These are phyloP conservation scores for Puccinia horiana DNA, from an alignment of 1,284 basidiomycete genomes.

Conservation along the genomic window DNA sequence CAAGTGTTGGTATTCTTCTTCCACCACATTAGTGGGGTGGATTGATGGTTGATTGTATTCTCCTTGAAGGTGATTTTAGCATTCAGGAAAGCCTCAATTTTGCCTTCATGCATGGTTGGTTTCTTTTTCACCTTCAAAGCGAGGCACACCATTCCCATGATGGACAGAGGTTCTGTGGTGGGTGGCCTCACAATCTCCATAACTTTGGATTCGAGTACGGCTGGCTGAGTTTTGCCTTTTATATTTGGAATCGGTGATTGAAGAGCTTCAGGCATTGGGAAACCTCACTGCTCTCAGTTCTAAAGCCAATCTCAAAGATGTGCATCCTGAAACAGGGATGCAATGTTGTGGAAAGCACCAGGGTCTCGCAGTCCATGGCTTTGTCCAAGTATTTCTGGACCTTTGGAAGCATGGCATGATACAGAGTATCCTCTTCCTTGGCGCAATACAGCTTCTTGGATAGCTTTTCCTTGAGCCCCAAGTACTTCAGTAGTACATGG, in stretches of 20 bases:
- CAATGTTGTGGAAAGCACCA: neutral
- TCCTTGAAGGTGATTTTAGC: no score
- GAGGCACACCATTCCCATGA: no score
- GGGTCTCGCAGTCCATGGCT: neutral
- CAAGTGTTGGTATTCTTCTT: no score
- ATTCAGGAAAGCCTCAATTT: no score
- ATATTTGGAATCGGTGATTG: neutral
- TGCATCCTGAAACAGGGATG: constrained; percentile 11
- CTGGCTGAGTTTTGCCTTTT: no score
- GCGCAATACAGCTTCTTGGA: neutral
- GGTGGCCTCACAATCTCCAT: no score
- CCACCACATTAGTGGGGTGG: no score
- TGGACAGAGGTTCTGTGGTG: no score
- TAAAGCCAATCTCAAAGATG: neutral
- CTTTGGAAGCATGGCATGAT: neutral
- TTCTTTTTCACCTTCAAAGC: no score
- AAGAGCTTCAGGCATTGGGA: neutral
- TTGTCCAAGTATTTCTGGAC: neutral
- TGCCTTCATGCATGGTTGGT: no score
- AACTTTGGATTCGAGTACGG: no score
- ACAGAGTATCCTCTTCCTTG: neutral
- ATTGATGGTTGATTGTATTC: no score
- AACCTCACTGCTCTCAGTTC: neutral
- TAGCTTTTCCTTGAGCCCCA: neutral
- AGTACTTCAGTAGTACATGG: neutral